Evolutionary conservation across 2,329 filamentous ascomycete genomes (phyloP), one percentile per base, ranked within the genome.

Genomic region (Penicillium aurantiogriseum): DNA sequence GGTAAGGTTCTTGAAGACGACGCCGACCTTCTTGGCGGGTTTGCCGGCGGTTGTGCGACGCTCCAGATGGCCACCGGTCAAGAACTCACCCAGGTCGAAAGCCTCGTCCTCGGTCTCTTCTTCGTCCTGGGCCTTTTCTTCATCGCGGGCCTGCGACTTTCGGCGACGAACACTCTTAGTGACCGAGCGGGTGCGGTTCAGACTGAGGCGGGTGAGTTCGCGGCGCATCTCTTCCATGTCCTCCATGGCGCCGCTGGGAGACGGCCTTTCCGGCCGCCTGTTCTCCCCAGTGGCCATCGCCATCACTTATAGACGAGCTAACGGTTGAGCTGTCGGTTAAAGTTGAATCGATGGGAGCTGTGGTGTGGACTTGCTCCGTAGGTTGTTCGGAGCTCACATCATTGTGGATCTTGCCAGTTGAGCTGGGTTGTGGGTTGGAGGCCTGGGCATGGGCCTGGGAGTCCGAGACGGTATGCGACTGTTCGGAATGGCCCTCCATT

Each of bases 1-100:
- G 0, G 85, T 91, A 49, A 93, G 78, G 64, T 90, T 82, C 73
- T 88, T 90, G 79, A 88, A 93, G 1, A 91, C 77, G 1, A 93
- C 88, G 2, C 90, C 90, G 11, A 93, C 84, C 66, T 87, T 89
- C 77, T 93, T 94, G 11, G 87, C 83, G 0, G 89, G 88, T 36
- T 81, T 79, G 6, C 85, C 87, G 5, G 74, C 69, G 31, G 86
- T 82, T 2, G 83, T 84, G 13, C 88, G 82, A 70, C 88, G 90
- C 74, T 92, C 90, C 58, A 92, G 87, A 66, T 89, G 87, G 1
- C 89, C 89, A 58, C 90, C 85, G 46, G 85, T 83, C 74, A 92
- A 83, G 69, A 92, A 92, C 13, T 85, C 78, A 35, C 82, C 83
- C 1, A 92, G 79, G 59, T 89, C 83, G 61, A 92, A 91, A 21